These are phyloP conservation scores for Tubosaeta brunneosetosa DNA, from an alignment of 768 basidiomycete genomes.

Conservation along the genomic window DNA sequence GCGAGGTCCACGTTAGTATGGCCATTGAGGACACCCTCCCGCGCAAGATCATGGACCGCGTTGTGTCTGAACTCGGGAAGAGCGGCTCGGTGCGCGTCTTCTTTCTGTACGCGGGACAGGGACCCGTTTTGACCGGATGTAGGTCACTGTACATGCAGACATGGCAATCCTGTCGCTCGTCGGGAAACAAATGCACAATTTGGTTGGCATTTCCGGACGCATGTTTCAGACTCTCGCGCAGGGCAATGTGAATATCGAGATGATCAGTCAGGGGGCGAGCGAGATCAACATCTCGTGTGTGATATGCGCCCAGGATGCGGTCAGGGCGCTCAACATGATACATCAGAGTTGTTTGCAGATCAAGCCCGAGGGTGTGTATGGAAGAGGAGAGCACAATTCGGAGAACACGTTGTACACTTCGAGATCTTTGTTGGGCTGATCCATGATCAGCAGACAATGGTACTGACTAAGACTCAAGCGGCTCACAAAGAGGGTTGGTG, in stretches of 20 bases:
- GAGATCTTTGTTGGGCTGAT: too few relatives aligned
- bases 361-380: slow-evolving; percentile 24
- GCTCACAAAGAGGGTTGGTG: too few relatives aligned
- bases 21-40: slow-evolving; percentile 70
- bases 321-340: slow-evolving; percentile 92
- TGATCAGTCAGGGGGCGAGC: slow-evolving; percentile 96
- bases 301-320: slow-evolving; percentile 76
- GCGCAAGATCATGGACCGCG: slow-evolving; percentile 58
- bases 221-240: slow-evolving; percentile 97
- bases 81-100: slow-evolving; percentile 62
- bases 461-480: too few relatives aligned
- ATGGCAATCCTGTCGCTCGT: slow-evolving; percentile 99
- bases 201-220: slow-evolving; percentile 89
- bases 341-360: slow-evolving; percentile 89
- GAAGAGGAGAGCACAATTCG: slow-evolving; percentile 7
- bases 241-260: slow-evolving; percentile 95
- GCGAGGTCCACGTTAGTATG: slow-evolving; percentile 98
- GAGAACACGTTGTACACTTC: too few relatives aligned
- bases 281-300: slow-evolving; percentile 97
- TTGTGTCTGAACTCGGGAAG: slow-evolving; percentile 74
- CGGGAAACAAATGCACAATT: slow-evolving; percentile 91
- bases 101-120: background rate
- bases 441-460: too few relatives aligned
- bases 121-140: background rate
- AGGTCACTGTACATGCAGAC: slow-evolving; percentile 78